A percentile compares a stretch with the other conserved stretches of the same genome.
These are phyloP conservation scores for Phialocephala sp. DNA, from an alignment of 2,329 filamentous ascomycete genomes.

Conservation along the genomic window DNA sequence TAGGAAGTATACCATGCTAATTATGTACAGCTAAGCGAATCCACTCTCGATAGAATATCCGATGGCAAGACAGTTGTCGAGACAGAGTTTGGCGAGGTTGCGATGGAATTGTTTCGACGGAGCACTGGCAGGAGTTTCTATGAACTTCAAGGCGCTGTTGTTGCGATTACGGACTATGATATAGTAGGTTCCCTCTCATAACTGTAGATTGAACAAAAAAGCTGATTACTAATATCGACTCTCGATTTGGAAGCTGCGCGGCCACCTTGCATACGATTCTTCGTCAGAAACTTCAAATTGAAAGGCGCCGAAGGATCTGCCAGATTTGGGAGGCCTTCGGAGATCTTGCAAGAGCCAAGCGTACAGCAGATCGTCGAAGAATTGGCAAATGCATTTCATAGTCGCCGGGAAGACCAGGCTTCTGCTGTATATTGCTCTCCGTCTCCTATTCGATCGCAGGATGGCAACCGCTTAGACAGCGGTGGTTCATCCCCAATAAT, in stretches of 20 bases:
- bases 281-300: constrained; percentile 10
- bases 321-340: constrained; percentile 37
- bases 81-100: constrained; percentile 2
- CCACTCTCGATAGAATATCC: not conserved
- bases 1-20: not conserved
- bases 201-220: not conserved
- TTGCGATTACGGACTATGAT: constrained; percentile 8
- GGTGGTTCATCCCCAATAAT: not conserved
- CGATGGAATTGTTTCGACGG: not conserved
- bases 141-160: constrained; percentile 1
- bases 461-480: not conserved
- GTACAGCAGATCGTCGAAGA: constrained; percentile 9
- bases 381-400: not conserved
- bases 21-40: not conserved
- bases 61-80: not conserved
- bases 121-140: not conserved
- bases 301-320: constrained; percentile 33
- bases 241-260: not conserved
- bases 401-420: not conserved
- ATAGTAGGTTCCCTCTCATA: not conserved
- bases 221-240: constrained; percentile 6
- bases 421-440: not conserved
- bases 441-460: constrained; percentile 20
- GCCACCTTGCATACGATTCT: constrained; percentile 1
- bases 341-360: constrained; percentile 25